Conservation (phyloP, 371 early-diverging fungal genomes). For the Entomophthora muscae region DNA sequence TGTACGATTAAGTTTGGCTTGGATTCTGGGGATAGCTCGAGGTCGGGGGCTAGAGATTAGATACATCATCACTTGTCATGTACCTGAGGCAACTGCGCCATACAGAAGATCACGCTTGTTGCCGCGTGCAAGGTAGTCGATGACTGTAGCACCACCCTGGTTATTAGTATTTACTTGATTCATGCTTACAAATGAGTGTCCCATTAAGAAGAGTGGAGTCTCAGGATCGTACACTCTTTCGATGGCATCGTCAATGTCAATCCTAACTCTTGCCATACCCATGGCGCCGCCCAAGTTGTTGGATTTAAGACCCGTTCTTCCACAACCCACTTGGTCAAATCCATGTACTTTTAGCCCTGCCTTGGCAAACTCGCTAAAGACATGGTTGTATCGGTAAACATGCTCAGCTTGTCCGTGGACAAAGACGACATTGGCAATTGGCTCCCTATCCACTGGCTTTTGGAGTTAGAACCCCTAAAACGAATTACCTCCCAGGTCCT, state of each 20-base stretch:
- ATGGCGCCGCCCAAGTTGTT: slow-evolving; percentile 28
- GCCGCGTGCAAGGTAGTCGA: too few species aligned
- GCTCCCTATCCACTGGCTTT: neutral
- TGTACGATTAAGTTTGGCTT: too few species aligned
- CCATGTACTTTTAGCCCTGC: slow-evolving; percentile 32
- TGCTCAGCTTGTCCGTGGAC: slow-evolving; percentile 54
- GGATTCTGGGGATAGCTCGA: too few species aligned
- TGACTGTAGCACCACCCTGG: too few species aligned
- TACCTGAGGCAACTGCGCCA: too few species aligned
- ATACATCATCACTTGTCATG: too few species aligned
- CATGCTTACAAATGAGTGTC: slow-evolving; percentile 49
- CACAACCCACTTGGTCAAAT: slow-evolving; percentile 48
- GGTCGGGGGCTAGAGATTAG: too few species aligned
- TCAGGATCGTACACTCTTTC: slow-evolving; percentile 18
- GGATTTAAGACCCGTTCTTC: slow-evolving; percentile 31
- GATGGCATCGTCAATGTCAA: slow-evolving; percentile 35
- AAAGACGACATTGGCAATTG: slow-evolving; percentile 20
- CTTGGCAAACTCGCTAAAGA: slow-evolving; percentile 28
- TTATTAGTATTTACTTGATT: too few species aligned
- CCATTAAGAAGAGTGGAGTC: slow-evolving; percentile 35
- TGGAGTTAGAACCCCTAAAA: neutral
- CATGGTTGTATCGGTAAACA: slow-evolving; percentile 29
- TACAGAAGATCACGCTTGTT: too few species aligned
- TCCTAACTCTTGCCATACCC: slow-evolving; percentile 22
- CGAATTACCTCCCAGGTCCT: slow-evolving; percentile 23